Base-by-base conservation (phyloP, 306 rosid genomes). In the Cercis canadensis region DNA sequence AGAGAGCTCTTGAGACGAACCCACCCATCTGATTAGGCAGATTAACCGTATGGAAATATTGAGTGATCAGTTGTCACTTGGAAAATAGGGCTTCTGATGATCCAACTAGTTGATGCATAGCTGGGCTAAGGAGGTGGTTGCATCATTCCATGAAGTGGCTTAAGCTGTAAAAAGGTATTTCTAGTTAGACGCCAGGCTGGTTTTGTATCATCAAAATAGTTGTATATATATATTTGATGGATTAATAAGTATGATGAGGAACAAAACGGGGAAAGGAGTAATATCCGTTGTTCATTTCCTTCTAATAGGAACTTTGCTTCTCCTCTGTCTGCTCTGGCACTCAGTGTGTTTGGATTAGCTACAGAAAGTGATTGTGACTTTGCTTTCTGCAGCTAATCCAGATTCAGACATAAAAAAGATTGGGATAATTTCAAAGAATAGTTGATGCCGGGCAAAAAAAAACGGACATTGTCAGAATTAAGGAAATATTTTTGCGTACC, bases 161-260 rank as follows among this genome's bases (percentile, higher is more conserved):
- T 40, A 66, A 34, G 46, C 40, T 73, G 50, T 34, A 73, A 18
- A 67, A 11, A 40, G 10, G 19, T 51, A 32, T 71, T 18, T 58
- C 21, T 24, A 21, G 54, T 67, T 72, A 18, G 75, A 50, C 53
- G 19, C 31, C 14, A 19, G 37, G 68, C 7, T 62, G 18, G 18
- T 5, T 43, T 14, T 43, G 21, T 43, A 44, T 62, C 14, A 51
- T 41, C 58, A 11, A 72, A 65, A 51, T 57, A 51, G 32, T 0
- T 65, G 78, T 72, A 21, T 37, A 41, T 67, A 65, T 73, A 57
- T 53, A 19, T 56, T 52, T 66, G 62, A 67, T 70, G 83, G 65
- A 60, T 52, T 67, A 66, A 60, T 63, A 60, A 9, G 10, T 54
- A 41, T 57, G 72, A 24, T 69, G 16, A 58, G 58, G 17, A 46